phyloP scores from a whole-genome alignment of 2,329 filamentous ascomycete species.

The Sporothrix schenckii region DNA sequence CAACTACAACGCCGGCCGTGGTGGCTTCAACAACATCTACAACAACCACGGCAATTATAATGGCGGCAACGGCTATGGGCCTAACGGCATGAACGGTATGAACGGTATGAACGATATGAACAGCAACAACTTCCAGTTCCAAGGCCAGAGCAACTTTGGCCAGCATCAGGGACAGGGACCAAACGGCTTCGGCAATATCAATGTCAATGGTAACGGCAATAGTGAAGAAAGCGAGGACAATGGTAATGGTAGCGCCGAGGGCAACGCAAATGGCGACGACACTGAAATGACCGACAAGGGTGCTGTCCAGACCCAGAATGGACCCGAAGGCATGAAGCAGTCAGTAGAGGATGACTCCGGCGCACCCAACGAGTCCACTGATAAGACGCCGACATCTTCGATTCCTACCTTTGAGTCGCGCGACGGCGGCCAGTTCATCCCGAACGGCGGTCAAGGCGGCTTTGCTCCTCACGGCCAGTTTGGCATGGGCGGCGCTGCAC shows the following conservation, averaged over 20 bases:
- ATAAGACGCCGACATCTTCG: neutral
- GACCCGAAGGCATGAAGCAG: neutral
- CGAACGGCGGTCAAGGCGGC: conserved; percentile 7
- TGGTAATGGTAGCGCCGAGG: conserved; percentile 1
- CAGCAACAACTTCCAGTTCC: conserved; percentile 17
- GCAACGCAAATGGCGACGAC: conserved; percentile 13
- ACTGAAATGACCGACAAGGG: neutral
- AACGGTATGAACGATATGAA: neutral
- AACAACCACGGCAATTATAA: conserved; percentile 39
- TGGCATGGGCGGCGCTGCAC: conserved; percentile 8
- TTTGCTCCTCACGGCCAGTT: conserved; percentile 21
- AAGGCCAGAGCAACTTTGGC: conserved; percentile 24
- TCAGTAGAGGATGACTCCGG: neutral
- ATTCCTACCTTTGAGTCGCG: conserved; percentile 30
- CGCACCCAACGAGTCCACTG: neutral
- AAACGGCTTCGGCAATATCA: conserved; percentile 2
- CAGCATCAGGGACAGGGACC: conserved; percentile 12
- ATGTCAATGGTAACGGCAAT: neutral
- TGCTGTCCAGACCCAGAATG: neutral
- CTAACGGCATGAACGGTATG: conserved; percentile 17
- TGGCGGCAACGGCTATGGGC: conserved; percentile 27
- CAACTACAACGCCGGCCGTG: conserved; percentile 52
- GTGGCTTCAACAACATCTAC: conserved; percentile 53
- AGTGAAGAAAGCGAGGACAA: neutral
- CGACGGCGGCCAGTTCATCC: conserved; percentile 18